These are phyloP conservation scores for Canavalia gladiata DNA, from an alignment of 306 rosid genomes.

Conservation along the genomic window DNA sequence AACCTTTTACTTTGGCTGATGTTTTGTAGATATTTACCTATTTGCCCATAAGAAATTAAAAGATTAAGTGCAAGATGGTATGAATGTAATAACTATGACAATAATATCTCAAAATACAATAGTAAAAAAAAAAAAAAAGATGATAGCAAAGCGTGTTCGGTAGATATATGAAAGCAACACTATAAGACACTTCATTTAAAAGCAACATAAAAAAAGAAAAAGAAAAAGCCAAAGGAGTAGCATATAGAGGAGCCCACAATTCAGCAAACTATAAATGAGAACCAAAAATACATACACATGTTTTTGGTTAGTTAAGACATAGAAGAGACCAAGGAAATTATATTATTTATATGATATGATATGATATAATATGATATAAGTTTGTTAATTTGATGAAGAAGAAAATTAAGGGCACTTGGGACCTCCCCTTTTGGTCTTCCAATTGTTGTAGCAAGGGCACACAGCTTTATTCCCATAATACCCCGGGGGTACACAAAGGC, in stretches of 20 bases:
- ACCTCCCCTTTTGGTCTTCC: slow-evolving; percentile 94
- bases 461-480: slow-evolving; percentile 85
- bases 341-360: neutral
- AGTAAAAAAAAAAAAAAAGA: neutral
- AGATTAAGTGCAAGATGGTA: too few relatives aligned
- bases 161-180: neutral
- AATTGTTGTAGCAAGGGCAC: slow-evolving; percentile 96
- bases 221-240: slow-evolving; percentile 40
- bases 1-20: too few relatives aligned
- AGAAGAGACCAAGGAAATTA: neutral
- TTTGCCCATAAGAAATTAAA: too few relatives aligned
- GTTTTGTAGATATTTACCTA: too few relatives aligned
- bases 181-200: slow-evolving; percentile 45
- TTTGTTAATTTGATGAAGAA: slow-evolving; percentile 16
- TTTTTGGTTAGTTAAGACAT: slow-evolving; percentile 31
- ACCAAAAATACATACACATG: neutral
- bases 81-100: too few relatives aligned
- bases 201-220: neutral
- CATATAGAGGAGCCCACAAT: slow-evolving; percentile 7
- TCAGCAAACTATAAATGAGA: neutral
- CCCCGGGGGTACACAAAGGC: slow-evolving; percentile 93
- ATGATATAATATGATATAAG: neutral
- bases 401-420: slow-evolving; percentile 80
- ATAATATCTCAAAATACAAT: neutral
- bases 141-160: neutral